Percentiles rank a stretch among this genome's conserved stretches.
phyloP scores from a whole-genome alignment of 2,329 filamentous ascomycete genomes.

The Neopestalotiopsis rosae region DNA sequence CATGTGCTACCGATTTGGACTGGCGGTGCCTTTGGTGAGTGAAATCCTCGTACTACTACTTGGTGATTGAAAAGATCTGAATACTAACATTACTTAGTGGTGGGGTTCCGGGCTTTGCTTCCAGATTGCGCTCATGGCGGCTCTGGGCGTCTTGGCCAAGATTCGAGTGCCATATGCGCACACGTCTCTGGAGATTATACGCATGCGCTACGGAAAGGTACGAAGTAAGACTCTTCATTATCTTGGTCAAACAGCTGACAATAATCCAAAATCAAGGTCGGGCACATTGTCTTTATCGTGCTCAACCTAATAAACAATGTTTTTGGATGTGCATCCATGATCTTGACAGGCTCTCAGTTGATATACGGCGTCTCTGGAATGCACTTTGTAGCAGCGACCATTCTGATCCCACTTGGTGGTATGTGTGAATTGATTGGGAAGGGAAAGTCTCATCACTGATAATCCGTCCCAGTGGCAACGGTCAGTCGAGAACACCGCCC shows the following conservation, averaged over 20 bases:
- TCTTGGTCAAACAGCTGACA: neutral
- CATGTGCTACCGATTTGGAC: constrained; percentile 36
- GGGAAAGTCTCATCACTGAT: neutral
- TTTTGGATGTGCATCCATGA: constrained; percentile 49
- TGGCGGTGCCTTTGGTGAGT: constrained; percentile 28
- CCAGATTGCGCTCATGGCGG: constrained; percentile 55
- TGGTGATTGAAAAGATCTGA: constrained; percentile 21
- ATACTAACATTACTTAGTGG: constrained; percentile 31
- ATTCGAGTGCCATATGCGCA: constrained; percentile 55
- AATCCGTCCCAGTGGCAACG: constrained; percentile 41
- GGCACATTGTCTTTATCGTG: constrained; percentile 45
- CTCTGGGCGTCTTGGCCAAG: constrained; percentile 53
- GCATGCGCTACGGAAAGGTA: constrained; percentile 48
- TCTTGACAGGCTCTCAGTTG: constrained; percentile 49
- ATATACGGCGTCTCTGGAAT: constrained; percentile 53
- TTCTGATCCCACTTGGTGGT: constrained; percentile 49
- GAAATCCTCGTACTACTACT: neutral
- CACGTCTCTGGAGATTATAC: constrained; percentile 55
- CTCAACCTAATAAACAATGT: constrained; percentile 49
- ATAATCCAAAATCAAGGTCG: constrained; percentile 26
- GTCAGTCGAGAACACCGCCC: constrained; percentile 26
- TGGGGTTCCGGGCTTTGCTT: constrained; percentile 39
- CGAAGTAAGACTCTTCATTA: neutral
- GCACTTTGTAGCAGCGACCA: constrained; percentile 51
- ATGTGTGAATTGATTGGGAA: constrained; percentile 18